phyloP scores from a whole-genome alignment of 306 rosid species.

The Castanea sativa region DNA sequence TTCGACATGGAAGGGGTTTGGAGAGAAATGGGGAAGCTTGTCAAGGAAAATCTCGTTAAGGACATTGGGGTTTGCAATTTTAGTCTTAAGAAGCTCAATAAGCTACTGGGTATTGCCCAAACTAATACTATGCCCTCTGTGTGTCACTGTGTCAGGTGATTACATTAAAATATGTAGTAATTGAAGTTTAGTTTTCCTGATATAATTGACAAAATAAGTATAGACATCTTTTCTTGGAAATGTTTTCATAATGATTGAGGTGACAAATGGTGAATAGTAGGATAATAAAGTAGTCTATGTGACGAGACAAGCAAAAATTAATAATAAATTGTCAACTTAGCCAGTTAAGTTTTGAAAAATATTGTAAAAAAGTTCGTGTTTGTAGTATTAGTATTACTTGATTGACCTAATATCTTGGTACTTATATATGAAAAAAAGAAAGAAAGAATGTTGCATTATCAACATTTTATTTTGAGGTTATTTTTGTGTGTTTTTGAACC shows the following conservation, averaged over 20 bases:
- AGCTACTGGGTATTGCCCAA: slow-evolving; percentile 36
- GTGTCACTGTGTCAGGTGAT: slow-evolving; percentile 48
- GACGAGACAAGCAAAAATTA: too few relatives aligned
- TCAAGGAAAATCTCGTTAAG: slow-evolving; percentile 40
- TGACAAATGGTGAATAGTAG: too few relatives aligned
- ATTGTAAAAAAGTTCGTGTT: too few relatives aligned
- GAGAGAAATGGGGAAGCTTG: slow-evolving; percentile 65
- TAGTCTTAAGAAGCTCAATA: slow-evolving; percentile 40
- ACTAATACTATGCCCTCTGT: slow-evolving; percentile 36
- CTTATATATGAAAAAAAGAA: too few relatives aligned
- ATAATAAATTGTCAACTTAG: too few relatives aligned
- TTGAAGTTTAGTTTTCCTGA: neutral
- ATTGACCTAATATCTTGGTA: too few relatives aligned
- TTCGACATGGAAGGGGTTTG: slow-evolving; percentile 58
- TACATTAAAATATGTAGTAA: neutral
- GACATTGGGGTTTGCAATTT: slow-evolving; percentile 58
- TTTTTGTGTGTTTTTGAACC: neutral
- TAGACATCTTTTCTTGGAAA: too few relatives aligned
- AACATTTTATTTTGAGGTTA: neutral
- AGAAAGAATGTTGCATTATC: too few relatives aligned
- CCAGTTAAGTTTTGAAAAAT: too few relatives aligned
- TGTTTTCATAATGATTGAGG: too few relatives aligned
- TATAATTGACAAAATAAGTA: neutral
- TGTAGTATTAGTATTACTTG: too few relatives aligned
- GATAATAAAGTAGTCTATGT: too few relatives aligned